Evolutionary conservation across 2,329 filamentous ascomycete genomes (phyloP), one percentile per base, ranked within the genome.

Genomic region (Penicillium sp.): DNA sequence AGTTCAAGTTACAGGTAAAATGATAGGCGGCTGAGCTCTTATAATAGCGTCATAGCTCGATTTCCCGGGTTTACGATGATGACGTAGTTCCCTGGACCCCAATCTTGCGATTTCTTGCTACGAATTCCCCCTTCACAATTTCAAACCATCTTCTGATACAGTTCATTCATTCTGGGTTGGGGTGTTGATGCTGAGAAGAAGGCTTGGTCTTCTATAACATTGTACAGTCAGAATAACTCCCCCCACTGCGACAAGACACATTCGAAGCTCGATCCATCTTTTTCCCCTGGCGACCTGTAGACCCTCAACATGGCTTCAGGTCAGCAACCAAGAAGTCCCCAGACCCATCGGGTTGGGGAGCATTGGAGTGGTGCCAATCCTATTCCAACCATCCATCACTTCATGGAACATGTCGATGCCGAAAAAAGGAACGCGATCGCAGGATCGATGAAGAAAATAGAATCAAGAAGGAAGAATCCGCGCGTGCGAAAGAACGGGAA

Each of bases 381-480:
- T 23, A 85, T 97, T 49, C 93, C 93, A 7, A 96, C 91, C 52
- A 88, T 97, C 61, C 86, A 88, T 68, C 84, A 93, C 71, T 95
- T 96, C 61, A 81, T 96, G 61, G 82, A 89, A 49, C 83, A 83
- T 60, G 80, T 97, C 34, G 92, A 96, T 71, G 78, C 75, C 49
- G 86, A 95, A 62, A 96, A 96, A 85, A 82, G 64, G 77, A 87
- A 8, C 83, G 91, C 62, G 90, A 96, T 72, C 80, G 81, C 53
- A 76, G 82, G 59, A 85, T 96, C 57, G 88, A 95, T 42, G 76
- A 83, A 44, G 74, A 82, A 16, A 67, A 74, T 5, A 76, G 57
- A 67, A 71, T 34, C 59, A 68, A 55, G 55, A 68, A 43, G 61
- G 56, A 51, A 41, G 55, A n/a, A 54, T 64, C 41, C 9, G 57